Conservation (phyloP, 2,329 filamentous ascomycete species). For the Alternaria alternata region DNA sequence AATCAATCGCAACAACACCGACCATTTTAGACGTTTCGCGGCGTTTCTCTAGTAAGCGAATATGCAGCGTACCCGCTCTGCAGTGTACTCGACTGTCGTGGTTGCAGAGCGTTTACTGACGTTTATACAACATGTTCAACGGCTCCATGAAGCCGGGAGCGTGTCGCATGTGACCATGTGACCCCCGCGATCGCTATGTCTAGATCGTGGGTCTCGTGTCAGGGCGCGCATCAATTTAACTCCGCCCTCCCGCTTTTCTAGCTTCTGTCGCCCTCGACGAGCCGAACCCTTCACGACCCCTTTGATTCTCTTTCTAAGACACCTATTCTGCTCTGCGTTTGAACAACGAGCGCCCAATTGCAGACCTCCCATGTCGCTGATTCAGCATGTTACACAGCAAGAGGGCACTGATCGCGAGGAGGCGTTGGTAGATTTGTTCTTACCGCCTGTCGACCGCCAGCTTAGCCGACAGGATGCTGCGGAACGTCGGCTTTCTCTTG, state of each 20-base stretch:
- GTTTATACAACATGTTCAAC: slow-evolving; percentile 6
- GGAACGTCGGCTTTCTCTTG: slow-evolving; percentile 42
- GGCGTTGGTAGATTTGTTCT: slow-evolving; percentile 47
- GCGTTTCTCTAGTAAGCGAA: slow-evolving; percentile 22
- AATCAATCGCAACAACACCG: slow-evolving; percentile 10
- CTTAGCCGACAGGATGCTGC: slow-evolving; percentile 38
- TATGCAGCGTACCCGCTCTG: slow-evolving; percentile 14
- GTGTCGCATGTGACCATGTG: slow-evolving; percentile 22
- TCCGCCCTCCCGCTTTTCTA: slow-evolving; percentile 21
- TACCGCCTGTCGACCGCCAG: slow-evolving; percentile 46
- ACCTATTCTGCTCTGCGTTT: slow-evolving; percentile 17
- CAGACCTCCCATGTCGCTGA: slow-evolving; percentile 56
- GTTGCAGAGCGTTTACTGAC: background rate
- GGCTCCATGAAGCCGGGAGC: slow-evolving; percentile 5
- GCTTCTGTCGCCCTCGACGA: slow-evolving; percentile 10
- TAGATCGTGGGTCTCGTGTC: slow-evolving; percentile 26
- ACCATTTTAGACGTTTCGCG: slow-evolving; percentile 18
- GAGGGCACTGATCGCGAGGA: slow-evolving; percentile 60
- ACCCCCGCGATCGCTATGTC: slow-evolving; percentile 19
- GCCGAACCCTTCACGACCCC: slow-evolving; percentile 6
- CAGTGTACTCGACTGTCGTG: slow-evolving; percentile 6
- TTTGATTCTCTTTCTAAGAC: slow-evolving; percentile 6
- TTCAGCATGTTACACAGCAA: slow-evolving; percentile 60
- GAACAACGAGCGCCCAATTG: slow-evolving; percentile 15
- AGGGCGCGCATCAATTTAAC: slow-evolving; percentile 24